Evolutionary conservation across 1,139 yeast species (phyloP).

Genomic region (Hyphopichia pseudoburtonii): DNA sequence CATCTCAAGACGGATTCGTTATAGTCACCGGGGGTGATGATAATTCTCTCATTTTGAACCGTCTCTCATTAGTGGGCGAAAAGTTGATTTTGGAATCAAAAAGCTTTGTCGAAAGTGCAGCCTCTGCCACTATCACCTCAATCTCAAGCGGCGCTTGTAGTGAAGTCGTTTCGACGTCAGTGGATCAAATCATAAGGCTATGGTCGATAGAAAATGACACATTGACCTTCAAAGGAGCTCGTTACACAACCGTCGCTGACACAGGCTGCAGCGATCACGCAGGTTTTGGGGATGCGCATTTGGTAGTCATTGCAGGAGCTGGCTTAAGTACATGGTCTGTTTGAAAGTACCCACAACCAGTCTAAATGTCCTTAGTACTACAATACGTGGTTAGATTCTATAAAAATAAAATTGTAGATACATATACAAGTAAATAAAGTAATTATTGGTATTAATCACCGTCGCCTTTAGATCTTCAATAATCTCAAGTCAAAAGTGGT

Average conservation of each 20-base stretch:
- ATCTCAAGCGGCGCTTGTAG: conserved; percentile 31
- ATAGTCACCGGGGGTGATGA: conserved; percentile 90
- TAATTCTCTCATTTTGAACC: conserved; percentile 60
- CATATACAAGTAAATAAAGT: conserved; percentile 3
- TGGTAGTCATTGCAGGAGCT: conserved; percentile 66
- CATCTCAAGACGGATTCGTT: conserved; percentile 21
- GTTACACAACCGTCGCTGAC: conserved; percentile 84
- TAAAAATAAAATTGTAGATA: no score
- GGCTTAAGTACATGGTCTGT: conserved; percentile 58
- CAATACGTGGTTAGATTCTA: no score
- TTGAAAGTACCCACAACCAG: no score
- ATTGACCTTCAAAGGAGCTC: conserved; percentile 39
- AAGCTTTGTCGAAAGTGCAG: conserved; percentile 55
- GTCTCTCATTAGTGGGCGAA: conserved; percentile 4
- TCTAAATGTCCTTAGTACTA: no score
- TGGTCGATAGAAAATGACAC: conserved; percentile 50
- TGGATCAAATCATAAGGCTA: conserved; percentile 71
- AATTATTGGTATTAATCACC: no score
- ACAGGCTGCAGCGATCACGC: conserved; percentile 68
- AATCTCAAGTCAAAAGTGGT: conserved; percentile 79
- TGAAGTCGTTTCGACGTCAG: conserved; percentile 54
- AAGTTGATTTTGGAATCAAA: conserved; percentile 19
- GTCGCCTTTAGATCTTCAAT: conserved; percentile 63
- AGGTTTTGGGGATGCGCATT: conserved; percentile 16
- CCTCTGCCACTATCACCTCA: conserved; percentile 84